Percentiles rank a stretch among this genome's conserved stretches.
These are phyloP conservation scores for Mychonastes homosphaera DNA, from an alignment of 139 green algal genomes.

Conservation along the genomic window DNA sequence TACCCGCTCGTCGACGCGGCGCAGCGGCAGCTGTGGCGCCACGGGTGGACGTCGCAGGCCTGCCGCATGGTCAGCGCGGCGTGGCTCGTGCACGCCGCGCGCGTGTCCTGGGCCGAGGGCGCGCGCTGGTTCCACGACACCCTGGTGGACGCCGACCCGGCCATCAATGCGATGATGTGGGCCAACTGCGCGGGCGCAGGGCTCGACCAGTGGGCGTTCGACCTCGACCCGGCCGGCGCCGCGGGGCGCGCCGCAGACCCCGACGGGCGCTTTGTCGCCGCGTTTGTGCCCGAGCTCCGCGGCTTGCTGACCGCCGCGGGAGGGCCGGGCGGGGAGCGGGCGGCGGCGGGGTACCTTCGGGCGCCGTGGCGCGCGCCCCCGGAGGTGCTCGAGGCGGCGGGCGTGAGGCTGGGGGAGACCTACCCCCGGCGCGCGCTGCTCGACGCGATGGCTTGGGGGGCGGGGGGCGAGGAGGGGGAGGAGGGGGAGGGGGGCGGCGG, in stretches of 20 bases:
- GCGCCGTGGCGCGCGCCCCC: constrained; percentile 38
- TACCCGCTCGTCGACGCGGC: constrained; percentile 75
- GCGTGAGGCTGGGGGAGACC: constrained; percentile 25
- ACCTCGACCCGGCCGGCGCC: not conserved
- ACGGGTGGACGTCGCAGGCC: constrained; percentile 74
- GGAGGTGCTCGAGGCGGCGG: constrained; percentile 23
- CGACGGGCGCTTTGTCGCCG: not conserved
- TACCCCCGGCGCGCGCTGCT: constrained; percentile 45
- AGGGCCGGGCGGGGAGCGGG: constrained; percentile 39
- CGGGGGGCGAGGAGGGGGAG: no score
- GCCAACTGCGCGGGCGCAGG: constrained; percentile 29
- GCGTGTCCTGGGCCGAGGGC: constrained; percentile 46
- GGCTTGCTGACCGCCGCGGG: not conserved
- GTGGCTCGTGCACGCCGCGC: constrained; percentile 77
- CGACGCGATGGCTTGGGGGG: no score
- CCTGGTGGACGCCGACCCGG: constrained; percentile 57
- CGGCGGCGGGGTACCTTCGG: constrained; percentile 37
- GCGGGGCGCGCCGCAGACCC: not conserved
- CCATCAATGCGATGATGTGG: constrained; percentile 70
- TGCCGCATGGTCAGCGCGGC: constrained; percentile 53
- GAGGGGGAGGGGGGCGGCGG: no score
- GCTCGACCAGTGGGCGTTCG: not conserved
- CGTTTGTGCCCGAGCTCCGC: not conserved
- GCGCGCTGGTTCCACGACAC: constrained; percentile 53
- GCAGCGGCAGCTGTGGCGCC: constrained; percentile 56